Evolutionary conservation across 768 basidiomycete species (phyloP), one percentile per base, ranked within the genome.

Genomic region (Plicaturopsis crispa): DNA sequence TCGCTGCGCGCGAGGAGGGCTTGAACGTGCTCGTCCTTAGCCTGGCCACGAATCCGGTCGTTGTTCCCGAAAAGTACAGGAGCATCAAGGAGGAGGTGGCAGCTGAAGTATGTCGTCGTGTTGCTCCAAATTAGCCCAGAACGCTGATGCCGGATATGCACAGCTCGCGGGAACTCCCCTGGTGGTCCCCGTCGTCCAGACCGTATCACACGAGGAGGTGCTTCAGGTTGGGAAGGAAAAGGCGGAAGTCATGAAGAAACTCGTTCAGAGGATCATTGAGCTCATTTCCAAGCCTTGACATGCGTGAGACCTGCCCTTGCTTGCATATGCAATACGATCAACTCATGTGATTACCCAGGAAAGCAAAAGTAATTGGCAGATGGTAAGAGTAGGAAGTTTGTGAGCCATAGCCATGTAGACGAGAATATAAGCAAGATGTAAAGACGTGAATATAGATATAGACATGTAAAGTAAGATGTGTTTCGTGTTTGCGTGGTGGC

Each of bases 1-100:
- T 91, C 17, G 84, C 78, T 0, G 90, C 84, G 6, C 61, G 77
- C 34, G 79, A 88, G 52, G 83, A 80, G 51, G 83, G 80, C 0
- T 48, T 93, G 39, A 72, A 84, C 38, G 76, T 84, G 36, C 66
- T 85, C 59, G 89, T 84, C 4, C 63, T 93, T 31, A 90, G 84
- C 47, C 69, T 93, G 40, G 84, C 90, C 19, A 92, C 89, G 19
- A 93, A 93, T 61, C 69, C 72, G 50, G 91, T 93, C 8, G 79
- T 88, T 32, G 78, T 85, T 42, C 80, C 78, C 0, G 69, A 75
- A 7, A 66, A 55, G 32, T 80, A 86, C 53, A 59, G 75, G 38
- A 80, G 77, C 40, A 80, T 88, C 33, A 73, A 70, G 45, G 81
- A 77, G 6, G 84, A 86, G 50, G 82, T 90, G 2, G 70, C 78